Conservation (phyloP, 352 stramenopile genomes). For the Phytophthora capsici region DNA sequence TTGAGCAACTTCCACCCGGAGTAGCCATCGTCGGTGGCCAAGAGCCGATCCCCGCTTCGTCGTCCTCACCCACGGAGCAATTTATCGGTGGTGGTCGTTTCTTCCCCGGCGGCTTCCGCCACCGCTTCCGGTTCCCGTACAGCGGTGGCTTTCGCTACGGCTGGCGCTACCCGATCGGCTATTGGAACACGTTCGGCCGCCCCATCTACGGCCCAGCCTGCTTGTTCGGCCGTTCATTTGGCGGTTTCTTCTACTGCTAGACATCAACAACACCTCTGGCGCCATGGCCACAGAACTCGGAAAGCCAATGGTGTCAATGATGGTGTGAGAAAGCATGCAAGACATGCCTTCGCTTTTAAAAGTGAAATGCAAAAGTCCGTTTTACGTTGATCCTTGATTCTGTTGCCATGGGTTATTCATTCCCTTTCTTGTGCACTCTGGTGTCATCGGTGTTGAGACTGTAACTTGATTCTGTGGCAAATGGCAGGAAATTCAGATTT, state of each 20-base stretch:
- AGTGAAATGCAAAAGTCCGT: too few relatives aligned
- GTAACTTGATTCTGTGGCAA: too few relatives aligned
- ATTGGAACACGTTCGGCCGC: neutral
- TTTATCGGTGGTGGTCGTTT: constrained; percentile 8
- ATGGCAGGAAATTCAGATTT: too few relatives aligned
- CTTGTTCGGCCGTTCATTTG: constrained; percentile 37
- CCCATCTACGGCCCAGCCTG: constrained; percentile 38
- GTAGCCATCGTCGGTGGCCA: constrained; percentile 20
- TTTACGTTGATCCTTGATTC: too few relatives aligned
- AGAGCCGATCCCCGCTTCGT: constrained; percentile 13
- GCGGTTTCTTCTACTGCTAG: constrained; percentile 56
- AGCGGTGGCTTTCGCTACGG: constrained; percentile 40
- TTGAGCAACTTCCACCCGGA: constrained; percentile 15
- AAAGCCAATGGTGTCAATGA: too few relatives aligned
- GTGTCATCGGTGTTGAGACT: too few relatives aligned
- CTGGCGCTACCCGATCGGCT: constrained; percentile 49
- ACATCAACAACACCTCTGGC: neutral
- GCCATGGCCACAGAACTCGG: neutral
- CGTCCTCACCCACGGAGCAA: constrained; percentile 6
- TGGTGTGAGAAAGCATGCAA: too few relatives aligned
- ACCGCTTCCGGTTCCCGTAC: constrained; percentile 45
- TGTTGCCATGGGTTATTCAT: too few relatives aligned
- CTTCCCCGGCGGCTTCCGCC: constrained; percentile 11
- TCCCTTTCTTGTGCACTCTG: too few relatives aligned
- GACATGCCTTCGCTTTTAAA: too few relatives aligned